A percentile compares a stretch with the other conserved stretches of the same genome.
Evolutionary conservation across 139 green algal genomes (phyloP).

Genomic region (Picochlorum sp.): DNA sequence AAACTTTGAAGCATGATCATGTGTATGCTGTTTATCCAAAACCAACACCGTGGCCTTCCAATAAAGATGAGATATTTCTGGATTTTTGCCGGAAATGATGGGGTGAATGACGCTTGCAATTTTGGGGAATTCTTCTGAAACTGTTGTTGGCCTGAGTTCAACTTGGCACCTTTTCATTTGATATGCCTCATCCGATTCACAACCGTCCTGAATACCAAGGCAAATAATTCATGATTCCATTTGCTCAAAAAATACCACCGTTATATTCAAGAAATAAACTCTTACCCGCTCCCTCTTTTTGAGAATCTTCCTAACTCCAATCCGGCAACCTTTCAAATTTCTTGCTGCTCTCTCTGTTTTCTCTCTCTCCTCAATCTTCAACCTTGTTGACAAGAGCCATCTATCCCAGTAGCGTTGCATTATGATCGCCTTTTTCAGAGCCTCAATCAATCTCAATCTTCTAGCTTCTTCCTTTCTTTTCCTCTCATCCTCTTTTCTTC

Average conservation of each 20-base stretch:
- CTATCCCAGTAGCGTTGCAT: conserved; percentile 1
- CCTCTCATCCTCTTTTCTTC: background rate
- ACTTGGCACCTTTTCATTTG: no score
- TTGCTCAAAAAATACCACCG: background rate
- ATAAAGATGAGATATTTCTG: no score
- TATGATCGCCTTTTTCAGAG: conserved; percentile 7
- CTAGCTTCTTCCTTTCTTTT: conserved; percentile 8
- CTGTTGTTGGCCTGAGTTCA: no score
- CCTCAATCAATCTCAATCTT: conserved; percentile 3
- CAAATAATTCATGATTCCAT: no score
- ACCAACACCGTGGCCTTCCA: no score
- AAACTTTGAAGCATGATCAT: no score
- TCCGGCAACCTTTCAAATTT: conserved; percentile 12
- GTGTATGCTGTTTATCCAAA: no score
- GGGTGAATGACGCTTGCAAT: no score
- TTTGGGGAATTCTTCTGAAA: no score
- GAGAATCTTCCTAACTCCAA: background rate
- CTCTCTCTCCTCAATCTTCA: conserved; percentile 1
- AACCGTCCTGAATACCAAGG: no score
- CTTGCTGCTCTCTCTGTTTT: background rate
- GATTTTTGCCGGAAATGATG: no score
- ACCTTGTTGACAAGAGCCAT: conserved; percentile 1
- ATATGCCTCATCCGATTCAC: no score
- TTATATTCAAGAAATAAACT: background rate
- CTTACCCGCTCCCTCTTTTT: background rate